Base-by-base conservation (phyloP, 331 rosid species). In the Telfairia occidentalis region DNA sequence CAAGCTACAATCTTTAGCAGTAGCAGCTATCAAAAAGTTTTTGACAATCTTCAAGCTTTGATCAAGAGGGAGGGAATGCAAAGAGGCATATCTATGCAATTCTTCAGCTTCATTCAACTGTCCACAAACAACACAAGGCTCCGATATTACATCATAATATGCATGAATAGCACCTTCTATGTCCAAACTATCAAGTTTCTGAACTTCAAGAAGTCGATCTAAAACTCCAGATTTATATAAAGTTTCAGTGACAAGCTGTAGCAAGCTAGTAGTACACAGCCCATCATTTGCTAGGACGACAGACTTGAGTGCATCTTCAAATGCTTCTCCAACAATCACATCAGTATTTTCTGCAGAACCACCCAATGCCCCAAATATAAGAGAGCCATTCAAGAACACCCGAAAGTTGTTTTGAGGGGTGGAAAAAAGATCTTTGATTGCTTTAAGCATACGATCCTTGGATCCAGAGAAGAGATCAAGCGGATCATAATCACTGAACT, bases 401-500 rank as follows among this genome's bases (percentile, higher is more conserved):
- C 94, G 96, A 64, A 95, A 90, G 83, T 95, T 95, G 81, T 95
- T 95, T 81, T 95, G 99, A 48, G 99, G 97, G 59, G 92, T 87
- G 61, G 87, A 64, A 78, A 95, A 86, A 77, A 92, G 97, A 86
- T 92, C 88, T 77, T 74, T 86, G 40, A 92, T 72, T 73, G 97
- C 96, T 82, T 87, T 90, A 66, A 75, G 85, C 79, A 90, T 86
- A 81, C 85, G 91, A 78, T 92, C 97, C 78, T 84, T 89, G 43
- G 87, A 89, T 79, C 90, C 89, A 42, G 97, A 90, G 90, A 92
- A 95, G 78, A 95, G 78, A 84, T 95, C 90, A 45, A 90, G 93
- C 23, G 99, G 97, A 79, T 89, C 80, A 79, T 95, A 92, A 74
- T 83, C 85, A 85, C 99, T 95, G 30, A 52, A 85, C 48, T 84